phyloP scores from a whole-genome alignment of 257 asterid genomes.

The Haberlea rhodopensis region DNA sequence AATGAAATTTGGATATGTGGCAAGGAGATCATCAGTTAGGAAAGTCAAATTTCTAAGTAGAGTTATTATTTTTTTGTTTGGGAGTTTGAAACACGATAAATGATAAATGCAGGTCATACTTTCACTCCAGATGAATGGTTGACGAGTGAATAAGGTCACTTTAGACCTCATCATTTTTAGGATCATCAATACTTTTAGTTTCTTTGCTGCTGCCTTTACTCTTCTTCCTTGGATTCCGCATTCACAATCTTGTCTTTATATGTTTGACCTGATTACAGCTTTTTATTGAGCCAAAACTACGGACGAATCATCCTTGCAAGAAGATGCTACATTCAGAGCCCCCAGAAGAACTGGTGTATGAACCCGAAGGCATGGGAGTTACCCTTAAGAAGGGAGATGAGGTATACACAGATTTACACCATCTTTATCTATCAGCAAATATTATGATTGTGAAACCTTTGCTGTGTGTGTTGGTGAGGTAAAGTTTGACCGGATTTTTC shows the following conservation, averaged over 20 bases:
- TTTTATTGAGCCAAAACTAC: slow-evolving; percentile 70
- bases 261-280: slow-evolving; percentile 45
- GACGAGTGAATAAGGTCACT: neutral
- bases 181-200: neutral
- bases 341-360: slow-evolving; percentile 63
- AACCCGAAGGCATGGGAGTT: slow-evolving; percentile 63
- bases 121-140: neutral
- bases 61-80: neutral
- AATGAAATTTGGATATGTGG: slow-evolving; percentile 1
- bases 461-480: too few relatives aligned
- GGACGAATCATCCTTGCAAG: slow-evolving; percentile 68
- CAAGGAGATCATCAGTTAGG: neutral
- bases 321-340: slow-evolving; percentile 59
- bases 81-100: slow-evolving; percentile 1
- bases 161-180: neutral
- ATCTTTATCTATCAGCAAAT: slow-evolving; percentile 1
- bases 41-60: too few relatives aligned
- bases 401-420: slow-evolving; percentile 40
- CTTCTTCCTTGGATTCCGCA: neutral
- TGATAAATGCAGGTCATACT: neutral
- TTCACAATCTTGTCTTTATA: neutral
- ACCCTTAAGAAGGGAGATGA: slow-evolving; percentile 85
- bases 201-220: neutral
- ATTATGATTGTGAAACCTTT: too few relatives aligned
- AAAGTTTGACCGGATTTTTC: neutral